These are phyloP conservation scores for Aegilops bicornis DNA, from an alignment of 176 grass and related monocot genomes.

Conservation along the genomic window DNA sequence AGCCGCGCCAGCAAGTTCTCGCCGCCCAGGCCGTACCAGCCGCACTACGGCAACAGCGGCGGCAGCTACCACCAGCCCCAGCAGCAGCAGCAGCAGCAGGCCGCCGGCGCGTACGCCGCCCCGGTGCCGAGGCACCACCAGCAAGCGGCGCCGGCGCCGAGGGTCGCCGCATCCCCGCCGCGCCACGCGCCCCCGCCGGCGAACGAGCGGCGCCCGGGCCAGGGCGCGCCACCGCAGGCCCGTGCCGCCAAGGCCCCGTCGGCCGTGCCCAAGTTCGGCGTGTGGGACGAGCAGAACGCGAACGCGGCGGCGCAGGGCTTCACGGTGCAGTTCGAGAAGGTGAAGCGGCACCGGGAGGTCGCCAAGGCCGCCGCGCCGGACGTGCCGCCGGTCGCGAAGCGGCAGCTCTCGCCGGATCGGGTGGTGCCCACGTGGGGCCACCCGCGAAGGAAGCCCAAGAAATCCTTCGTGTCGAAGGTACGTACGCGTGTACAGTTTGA, in stretches of 20 bases:
- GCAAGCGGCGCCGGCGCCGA: constrained; percentile 5
- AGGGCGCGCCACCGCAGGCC: constrained; percentile 2
- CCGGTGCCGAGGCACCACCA: background rate
- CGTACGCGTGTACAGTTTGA: no score
- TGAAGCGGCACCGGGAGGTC: constrained; percentile 65
- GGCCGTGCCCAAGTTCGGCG: constrained; percentile 65
- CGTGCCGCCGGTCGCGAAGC: background rate
- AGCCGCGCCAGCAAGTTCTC: constrained; percentile 57
- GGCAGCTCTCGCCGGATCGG: constrained; percentile 11
- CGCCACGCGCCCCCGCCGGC: constrained; percentile 16
- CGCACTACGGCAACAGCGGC: constrained; percentile 20
- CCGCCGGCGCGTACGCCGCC: background rate
- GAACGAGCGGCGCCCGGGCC: background rate
- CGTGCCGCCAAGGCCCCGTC: constrained; percentile 32
- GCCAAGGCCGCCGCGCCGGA: constrained; percentile 31
- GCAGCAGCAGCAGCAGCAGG: background rate
- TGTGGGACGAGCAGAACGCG: constrained; percentile 66
- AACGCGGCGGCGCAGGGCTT: constrained; percentile 51
- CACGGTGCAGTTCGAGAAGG: constrained; percentile 86
- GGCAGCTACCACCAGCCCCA: background rate
- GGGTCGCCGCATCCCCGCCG: constrained; percentile 14
- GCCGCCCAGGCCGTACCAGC: constrained; percentile 50
- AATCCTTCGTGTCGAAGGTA: constrained; percentile 54
- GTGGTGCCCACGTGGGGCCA: background rate
- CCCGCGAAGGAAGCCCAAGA: constrained; percentile 18